phyloP scores from a whole-genome alignment of 192 early-diverging fungal genomes.

The Thamnidium elegans region DNA sequence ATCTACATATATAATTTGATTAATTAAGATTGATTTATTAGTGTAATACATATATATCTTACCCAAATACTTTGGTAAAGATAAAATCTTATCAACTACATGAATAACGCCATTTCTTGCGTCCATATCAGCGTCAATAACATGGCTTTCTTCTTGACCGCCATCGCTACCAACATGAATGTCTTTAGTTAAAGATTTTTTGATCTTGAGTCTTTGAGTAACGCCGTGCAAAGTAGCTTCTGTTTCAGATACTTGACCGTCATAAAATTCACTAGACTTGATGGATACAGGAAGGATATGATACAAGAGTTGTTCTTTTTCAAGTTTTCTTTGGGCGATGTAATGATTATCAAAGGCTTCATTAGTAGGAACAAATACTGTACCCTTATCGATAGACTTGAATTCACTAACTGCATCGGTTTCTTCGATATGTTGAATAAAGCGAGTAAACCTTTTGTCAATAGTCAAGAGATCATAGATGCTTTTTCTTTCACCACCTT shows the following conservation, averaged over 20 bases:
- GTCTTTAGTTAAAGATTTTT: background rate
- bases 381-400: constrained; percentile 21
- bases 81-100: constrained; percentile 35
- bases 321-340: constrained; percentile 7
- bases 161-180: background rate
- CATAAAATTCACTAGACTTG: constrained; percentile 10
- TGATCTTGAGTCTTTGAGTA: constrained; percentile 12
- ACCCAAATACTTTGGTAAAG: constrained; percentile 37
- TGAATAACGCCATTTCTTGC: constrained; percentile 53
- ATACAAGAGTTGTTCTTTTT: constrained; percentile 15
- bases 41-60: background rate
- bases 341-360: constrained; percentile 36
- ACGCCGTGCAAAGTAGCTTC: constrained; percentile 1
- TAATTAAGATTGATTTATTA: too few relatives aligned
- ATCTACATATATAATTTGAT: background rate
- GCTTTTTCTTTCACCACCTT: background rate
- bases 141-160: constrained; percentile 7
- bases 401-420: background rate
- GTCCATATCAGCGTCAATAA: constrained; percentile 31
- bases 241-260: constrained; percentile 23
- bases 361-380: constrained; percentile 47
- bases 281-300: constrained; percentile 14
- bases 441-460: background rate
- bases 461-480: background rate
- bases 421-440: background rate